Base-by-base conservation (phyloP, 2,329 filamentous ascomycete species). In the Calonectria pseudoreteaudii region DNA sequence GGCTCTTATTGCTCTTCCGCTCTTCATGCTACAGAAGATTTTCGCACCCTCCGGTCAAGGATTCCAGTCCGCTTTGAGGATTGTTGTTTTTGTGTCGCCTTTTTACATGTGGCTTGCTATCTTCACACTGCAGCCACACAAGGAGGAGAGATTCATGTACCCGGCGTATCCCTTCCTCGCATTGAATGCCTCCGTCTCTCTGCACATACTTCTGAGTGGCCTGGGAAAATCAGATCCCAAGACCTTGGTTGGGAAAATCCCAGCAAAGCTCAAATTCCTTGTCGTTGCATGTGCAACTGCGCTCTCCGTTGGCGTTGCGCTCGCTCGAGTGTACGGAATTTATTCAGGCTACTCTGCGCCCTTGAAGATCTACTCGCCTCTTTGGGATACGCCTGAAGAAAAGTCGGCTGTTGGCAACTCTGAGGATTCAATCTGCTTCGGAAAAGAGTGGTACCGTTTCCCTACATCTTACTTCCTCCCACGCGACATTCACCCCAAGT, bases 111-210 rank as follows among this genome's bases (percentile, higher is more conserved):
- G 97, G 97, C 90, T 99, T 34, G 91, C 86, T 4, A 97, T 98
- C 75, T 98, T 99, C 86, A 96, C 94, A 0, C 83, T 94, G 11
- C 97, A 99, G 82, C 95, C 97, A 20, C 97, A 99, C 86, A 99
- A 99, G 82, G 97, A 99, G 83, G 97, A 99, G 85, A 90, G 97
- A 9, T 99, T 99, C 87, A 98, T 99, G 96, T 99, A 98, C 81
- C 97, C 97, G 0, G 94, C 92, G 2, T 99, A 99, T 81, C 97
- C 97, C 1, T 95, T 96, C 76, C 88, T 99, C 47, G 94, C 94
- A 0, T 88, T 99, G 44, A 98, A 98, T 80, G 96, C 96, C 3
- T 94, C 96, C 11, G 90, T 98, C 68, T 91, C 94, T 5, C 87
- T 97, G 44, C 95, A 98, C 83, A 93, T 97, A 72, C 81, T 97